A percentile compares a stretch with the other conserved stretches of the same genome.
Evolutionary conservation across 2,329 filamentous ascomycete species (phyloP).

Genomic region (Juglanconis juglandina): DNA sequence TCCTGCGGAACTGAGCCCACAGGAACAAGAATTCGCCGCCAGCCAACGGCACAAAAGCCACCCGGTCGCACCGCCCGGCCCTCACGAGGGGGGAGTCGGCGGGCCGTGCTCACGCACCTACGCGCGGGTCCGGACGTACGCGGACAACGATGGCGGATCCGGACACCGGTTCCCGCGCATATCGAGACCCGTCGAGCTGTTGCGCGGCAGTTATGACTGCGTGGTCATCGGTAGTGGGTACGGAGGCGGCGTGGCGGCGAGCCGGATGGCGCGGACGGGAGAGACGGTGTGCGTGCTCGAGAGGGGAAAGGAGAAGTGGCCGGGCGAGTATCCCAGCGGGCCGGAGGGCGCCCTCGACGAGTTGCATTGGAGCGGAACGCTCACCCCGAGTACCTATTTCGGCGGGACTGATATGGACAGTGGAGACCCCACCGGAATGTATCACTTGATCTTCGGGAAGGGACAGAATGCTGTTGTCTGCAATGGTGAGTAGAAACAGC

Average conservation of each 20-base stretch:
- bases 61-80: slow-evolving; percentile 25
- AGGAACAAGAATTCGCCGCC: not conserved
- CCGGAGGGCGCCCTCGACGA: slow-evolving; percentile 46
- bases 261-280: slow-evolving; percentile 58
- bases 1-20: not conserved
- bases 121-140: slow-evolving; percentile 27
- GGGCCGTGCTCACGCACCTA: slow-evolving; percentile 31
- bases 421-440: slow-evolving; percentile 59
- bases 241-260: slow-evolving; percentile 63
- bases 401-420: slow-evolving; percentile 40
- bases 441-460: slow-evolving; percentile 59
- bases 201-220: slow-evolving; percentile 58
- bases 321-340: slow-evolving; percentile 58
- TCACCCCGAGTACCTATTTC: slow-evolving; percentile 38
- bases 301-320: slow-evolving; percentile 62
- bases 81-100: slow-evolving; percentile 31
- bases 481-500: slow-evolving; percentile 42
- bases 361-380: slow-evolving; percentile 54
- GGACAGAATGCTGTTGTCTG: slow-evolving; percentile 62
- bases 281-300: slow-evolving; percentile 64
- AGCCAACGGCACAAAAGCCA: slow-evolving; percentile 20
- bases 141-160: slow-evolving; percentile 22
- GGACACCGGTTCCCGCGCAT: slow-evolving; percentile 46
- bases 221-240: slow-evolving; percentile 69
- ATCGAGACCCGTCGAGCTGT: slow-evolving; percentile 54